Evolutionary conservation across 768 basidiomycete species (phyloP).

Genomic region (Naganishia friedmannii): DNA sequence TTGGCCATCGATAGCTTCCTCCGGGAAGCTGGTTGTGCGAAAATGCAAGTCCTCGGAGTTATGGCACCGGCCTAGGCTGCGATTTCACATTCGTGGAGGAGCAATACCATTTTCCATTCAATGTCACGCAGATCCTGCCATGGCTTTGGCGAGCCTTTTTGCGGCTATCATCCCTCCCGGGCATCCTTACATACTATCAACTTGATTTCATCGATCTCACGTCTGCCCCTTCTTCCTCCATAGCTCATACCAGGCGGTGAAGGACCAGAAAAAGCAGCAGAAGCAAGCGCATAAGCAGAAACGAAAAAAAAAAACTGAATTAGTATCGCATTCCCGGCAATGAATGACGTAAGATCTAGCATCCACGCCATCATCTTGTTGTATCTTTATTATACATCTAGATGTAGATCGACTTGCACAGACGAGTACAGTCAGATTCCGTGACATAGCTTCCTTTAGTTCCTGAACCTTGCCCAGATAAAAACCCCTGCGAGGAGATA

Average conservation of each 20-base stretch:
- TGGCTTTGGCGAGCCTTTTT: too few species aligned
- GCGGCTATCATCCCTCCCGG: background rate
- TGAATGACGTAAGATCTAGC: background rate
- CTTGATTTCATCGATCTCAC: background rate
- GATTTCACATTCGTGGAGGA: too few species aligned
- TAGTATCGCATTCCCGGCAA: background rate
- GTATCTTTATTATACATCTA: background rate
- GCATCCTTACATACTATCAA: background rate
- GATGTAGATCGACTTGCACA: background rate
- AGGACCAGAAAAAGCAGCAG: slow-evolving; percentile 58
- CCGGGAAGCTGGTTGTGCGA: too few species aligned
- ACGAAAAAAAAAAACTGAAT: background rate
- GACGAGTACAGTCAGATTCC: too few species aligned
- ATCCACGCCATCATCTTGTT: background rate
- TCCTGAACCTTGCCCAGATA: too few species aligned
- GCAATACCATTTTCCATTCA: too few species aligned
- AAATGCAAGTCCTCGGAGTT: background rate
- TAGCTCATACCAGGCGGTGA: slow-evolving; percentile 70
- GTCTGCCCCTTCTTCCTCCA: background rate
- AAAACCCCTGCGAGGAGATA: too few species aligned
- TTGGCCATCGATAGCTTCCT: too few species aligned
- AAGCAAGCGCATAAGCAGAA: background rate
- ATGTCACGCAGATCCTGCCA: too few species aligned
- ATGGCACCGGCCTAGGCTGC: too few species aligned
- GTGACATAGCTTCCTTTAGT: too few species aligned